phyloP scores from a whole-genome alignment of 257 asterid genomes.

The Fraxinus excelsior region DNA sequence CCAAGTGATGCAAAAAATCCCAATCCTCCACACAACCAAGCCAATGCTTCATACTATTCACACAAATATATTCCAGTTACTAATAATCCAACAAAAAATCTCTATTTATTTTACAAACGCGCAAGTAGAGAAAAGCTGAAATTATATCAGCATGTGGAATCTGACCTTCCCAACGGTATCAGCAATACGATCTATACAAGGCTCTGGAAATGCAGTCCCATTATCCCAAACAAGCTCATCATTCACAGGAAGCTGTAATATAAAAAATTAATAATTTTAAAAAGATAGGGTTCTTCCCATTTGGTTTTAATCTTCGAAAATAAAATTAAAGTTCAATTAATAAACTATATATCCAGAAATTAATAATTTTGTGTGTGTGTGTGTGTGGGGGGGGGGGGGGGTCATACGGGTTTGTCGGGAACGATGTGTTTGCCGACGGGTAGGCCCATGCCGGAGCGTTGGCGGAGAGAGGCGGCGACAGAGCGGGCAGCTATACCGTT shows the following conservation, averaged over 20 bases:
- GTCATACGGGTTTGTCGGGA: constrained; percentile 74
- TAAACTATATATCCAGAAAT: neutral
- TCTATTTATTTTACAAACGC: neutral
- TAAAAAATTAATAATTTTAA: neutral
- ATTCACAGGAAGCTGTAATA: constrained; percentile 63
- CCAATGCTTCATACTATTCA: constrained; percentile 83
- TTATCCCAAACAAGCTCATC: constrained; percentile 94
- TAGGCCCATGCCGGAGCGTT: constrained; percentile 93
- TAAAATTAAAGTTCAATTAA: neutral
- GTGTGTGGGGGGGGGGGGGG: neutral
- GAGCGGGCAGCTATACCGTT: constrained; percentile 74
- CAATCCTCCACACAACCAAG: constrained; percentile 86
- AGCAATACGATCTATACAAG: constrained; percentile 93
- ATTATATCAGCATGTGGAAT: neutral
- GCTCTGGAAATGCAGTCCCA: constrained; percentile 89
- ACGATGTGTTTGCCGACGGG: constrained; percentile 93
- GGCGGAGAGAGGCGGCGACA: constrained; percentile 72
- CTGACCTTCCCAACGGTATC: constrained; percentile 88
- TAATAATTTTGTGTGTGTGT: neutral
- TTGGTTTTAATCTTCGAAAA: neutral
- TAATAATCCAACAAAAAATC: constrained; percentile 5
- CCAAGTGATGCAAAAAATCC: constrained; percentile 73
- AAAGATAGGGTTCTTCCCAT: neutral
- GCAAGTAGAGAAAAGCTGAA: neutral
- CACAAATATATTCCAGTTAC: constrained; percentile 17